These are phyloP conservation scores for Lepiota brunneoincarnata DNA, from an alignment of 768 basidiomycete species.

Conservation along the genomic window DNA sequence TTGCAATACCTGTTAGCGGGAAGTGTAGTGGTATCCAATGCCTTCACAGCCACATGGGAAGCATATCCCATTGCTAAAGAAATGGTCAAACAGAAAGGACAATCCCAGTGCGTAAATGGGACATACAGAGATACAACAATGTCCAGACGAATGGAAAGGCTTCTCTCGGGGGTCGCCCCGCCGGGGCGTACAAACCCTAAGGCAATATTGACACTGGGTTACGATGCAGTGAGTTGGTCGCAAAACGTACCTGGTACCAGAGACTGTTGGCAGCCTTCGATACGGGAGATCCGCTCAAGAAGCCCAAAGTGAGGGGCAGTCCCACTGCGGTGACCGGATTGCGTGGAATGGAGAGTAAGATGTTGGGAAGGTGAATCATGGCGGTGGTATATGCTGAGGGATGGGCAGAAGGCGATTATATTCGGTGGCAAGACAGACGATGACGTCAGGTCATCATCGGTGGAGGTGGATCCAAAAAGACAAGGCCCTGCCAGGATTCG, in stretches of 20 bases:
- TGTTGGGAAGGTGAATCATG: conserved; percentile 39
- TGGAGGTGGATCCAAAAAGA: conserved; percentile 14
- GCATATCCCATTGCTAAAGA: conserved; percentile 61
- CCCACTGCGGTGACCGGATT: conserved; percentile 58
- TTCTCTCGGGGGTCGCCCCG: conserved; percentile 47
- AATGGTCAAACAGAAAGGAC: conserved; percentile 12
- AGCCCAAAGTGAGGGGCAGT: conserved; percentile 55
- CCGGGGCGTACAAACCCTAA: conserved; percentile 48
- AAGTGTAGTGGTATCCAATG: conserved; percentile 43
- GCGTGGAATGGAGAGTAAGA: conserved; percentile 52
- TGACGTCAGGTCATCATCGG: conserved; percentile 20
- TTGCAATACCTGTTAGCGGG: conserved; percentile 38
- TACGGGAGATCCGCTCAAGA: conserved; percentile 47
- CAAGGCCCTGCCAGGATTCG: conserved; percentile 33
- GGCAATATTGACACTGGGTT: background rate
- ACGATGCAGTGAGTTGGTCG: background rate
- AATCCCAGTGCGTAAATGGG: background rate
- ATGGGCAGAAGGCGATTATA: background rate
- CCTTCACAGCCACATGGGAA: conserved; percentile 56
- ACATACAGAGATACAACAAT: conserved; percentile 38
- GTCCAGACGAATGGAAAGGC: conserved; percentile 64
- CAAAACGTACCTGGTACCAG: conserved; percentile 55
- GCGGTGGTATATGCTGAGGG: conserved; percentile 25
- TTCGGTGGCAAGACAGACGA: background rate
- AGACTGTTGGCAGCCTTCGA: conserved; percentile 42